Conservation (phyloP, 78 protist species). For the Dictyostelium firmibasis region DNA sequence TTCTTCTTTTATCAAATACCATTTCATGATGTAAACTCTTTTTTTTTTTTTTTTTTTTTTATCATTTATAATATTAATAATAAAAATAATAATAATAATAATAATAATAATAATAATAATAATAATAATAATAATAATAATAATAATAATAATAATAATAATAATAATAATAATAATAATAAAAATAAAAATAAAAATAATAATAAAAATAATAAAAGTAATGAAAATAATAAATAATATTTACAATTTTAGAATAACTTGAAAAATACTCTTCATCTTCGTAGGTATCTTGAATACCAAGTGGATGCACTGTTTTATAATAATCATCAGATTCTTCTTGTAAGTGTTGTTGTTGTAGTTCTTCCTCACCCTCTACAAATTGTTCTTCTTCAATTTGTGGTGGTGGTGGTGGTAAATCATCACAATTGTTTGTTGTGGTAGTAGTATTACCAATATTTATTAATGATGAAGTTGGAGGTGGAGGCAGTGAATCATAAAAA, state of each 20-base stretch:
- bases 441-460: background rate
- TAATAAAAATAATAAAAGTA: background rate
- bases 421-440: background rate
- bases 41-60: too few relatives aligned
- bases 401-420: background rate
- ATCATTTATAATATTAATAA: too few relatives aligned
- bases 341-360: background rate
- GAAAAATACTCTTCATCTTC: conserved; percentile 56
- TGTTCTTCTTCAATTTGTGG: background rate
- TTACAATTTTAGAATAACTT: conserved; percentile 52
- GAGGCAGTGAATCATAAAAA: background rate
- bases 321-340: background rate
- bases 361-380: background rate
- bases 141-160: background rate
- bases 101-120: background rate
- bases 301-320: background rate
- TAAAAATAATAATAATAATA: background rate
- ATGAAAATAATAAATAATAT: background rate
- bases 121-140: background rate
- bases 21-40: conserved; percentile 72
- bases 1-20: conserved; percentile 71
- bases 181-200: background rate
- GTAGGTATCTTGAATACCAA: conserved; percentile 33
- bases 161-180: background rate
- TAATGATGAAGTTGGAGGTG: background rate